Percentiles rank a stretch among this genome's conserved stretches.
Evolutionary conservation across 2,329 filamentous ascomycete genomes (phyloP).

Genomic region (Sclerotinia sclerotiorum): DNA sequence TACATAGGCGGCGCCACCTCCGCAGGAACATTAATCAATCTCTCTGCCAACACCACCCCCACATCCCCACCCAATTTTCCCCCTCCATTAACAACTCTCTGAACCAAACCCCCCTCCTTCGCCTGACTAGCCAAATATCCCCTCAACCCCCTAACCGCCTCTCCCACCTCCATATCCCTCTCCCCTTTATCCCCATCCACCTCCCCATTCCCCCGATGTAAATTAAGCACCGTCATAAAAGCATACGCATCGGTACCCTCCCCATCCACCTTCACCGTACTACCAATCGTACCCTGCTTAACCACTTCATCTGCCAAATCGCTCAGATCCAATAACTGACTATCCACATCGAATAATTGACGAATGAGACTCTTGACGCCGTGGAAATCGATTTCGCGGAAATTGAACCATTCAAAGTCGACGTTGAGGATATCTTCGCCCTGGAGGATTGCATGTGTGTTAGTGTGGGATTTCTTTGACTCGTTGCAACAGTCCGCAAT

Average conservation of each 20-base stretch:
- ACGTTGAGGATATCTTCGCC: conserved; percentile 91
- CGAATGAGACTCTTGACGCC: conserved; percentile 86
- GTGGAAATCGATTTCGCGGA: conserved; percentile 89
- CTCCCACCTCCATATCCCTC: conserved; percentile 51
- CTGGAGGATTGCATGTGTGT: conserved; percentile 45
- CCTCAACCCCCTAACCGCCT: conserved; percentile 67
- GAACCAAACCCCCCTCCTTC: conserved; percentile 42
- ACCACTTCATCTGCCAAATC: conserved; percentile 83
- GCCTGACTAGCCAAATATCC: conserved; percentile 65
- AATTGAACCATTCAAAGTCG: conserved; percentile 99
- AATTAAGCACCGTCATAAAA: conserved; percentile 83
- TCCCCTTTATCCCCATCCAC: conserved; percentile 66
- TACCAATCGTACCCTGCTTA: conserved; percentile 82
- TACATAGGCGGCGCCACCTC: conserved; percentile 94
- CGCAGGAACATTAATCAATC: conserved; percentile 94
- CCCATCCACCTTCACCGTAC: conserved; percentile 95
- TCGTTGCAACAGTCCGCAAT: no score
- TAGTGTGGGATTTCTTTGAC: not conserved
- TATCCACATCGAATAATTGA: conserved; percentile 89
- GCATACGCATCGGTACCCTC: conserved; percentile 91
- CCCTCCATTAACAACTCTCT: not conserved
- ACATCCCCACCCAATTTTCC: conserved; percentile 42
- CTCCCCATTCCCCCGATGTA: conserved; percentile 68
- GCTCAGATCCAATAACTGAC: conserved; percentile 82
- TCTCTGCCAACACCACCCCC: conserved; percentile 85